Base-by-base conservation (phyloP, 495 filamentous ascomycete species). In the Extremus antarcticus region DNA sequence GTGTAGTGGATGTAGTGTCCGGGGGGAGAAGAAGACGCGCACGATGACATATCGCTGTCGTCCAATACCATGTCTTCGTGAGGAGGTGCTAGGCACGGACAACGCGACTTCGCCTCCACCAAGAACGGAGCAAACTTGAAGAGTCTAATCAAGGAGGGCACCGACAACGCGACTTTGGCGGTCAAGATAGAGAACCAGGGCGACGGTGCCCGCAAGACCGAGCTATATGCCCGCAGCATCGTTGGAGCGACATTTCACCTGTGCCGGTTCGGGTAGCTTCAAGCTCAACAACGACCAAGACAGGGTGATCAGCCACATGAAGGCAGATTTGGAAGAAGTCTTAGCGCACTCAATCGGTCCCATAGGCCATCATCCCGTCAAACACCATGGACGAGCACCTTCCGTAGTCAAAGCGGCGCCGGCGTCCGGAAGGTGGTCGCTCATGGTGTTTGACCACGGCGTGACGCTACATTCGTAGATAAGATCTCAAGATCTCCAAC, bases 271-370 rank as follows among this genome's bases (percentile, higher is more conserved):
- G 22, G 90, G 84, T 65, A 79, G 84, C 1, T 98, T 92, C 72
- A 94, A 87, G 65, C 67, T 98, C 54, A 98, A 95, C 65, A 80
- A 78, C 23, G 78, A 74, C 13, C 75, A 73, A 25, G 85, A 82
- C n/a, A 81, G 82, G 51, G 77, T 84, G 23, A 74, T 95, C 25
- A 95, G 90, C 1, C 86, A 74, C 22, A 95, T 88, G 65, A 90
- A 85, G 65, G 73, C 75, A 9, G 90, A 96, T 58, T 74, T 98
- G 17, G 90, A 96, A 54, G 83, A 92, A 40, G 88, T 98, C 41
- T 83, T 86, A 50, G 94, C 97, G 65, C 90, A 84, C 65, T 97
- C n/a, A n/a, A n/a, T n/a, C n/a, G n/a, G n/a, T n/a, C n/a, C n/a
- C n/a, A n/a, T n/a, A n/a, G n/a, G n/a, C n/a, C n/a, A n/a, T n/a